A percentile compares a stretch with the other conserved stretches of the same genome.
Conservation (phyloP, 495 filamentous ascomycete species). For the Aspergillus mulundensis region DNA sequence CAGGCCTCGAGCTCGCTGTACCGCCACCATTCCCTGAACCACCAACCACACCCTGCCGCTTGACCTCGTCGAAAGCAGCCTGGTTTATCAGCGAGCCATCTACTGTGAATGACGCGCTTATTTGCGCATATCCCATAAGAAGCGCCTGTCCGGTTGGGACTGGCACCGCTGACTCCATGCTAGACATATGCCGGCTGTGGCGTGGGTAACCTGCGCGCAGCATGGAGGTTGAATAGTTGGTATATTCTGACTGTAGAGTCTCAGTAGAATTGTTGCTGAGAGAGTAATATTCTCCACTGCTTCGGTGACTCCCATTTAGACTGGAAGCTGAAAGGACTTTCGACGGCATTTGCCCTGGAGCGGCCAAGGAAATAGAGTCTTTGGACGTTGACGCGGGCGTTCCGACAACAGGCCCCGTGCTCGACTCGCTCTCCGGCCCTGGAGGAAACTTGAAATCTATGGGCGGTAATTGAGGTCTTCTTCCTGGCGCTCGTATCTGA, state of each 20-base stretch:
- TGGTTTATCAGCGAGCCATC: constrained; percentile 90
- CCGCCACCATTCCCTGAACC: constrained; percentile 76
- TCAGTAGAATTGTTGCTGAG: constrained; percentile 91
- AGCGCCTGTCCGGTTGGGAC: constrained; percentile 63
- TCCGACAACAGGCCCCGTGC: constrained; percentile 25
- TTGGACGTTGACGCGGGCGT: constrained; percentile 16
- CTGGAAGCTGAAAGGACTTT: constrained; percentile 72
- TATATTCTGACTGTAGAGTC: constrained; percentile 88
- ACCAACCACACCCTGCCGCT: constrained; percentile 86
- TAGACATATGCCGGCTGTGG: constrained; percentile 62
- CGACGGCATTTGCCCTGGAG: constrained; percentile 52
- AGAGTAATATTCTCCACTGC: constrained; percentile 92
- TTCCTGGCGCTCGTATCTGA: constrained; percentile 29
- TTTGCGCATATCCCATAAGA: constrained; percentile 97
- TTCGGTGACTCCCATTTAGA: constrained; percentile 62
- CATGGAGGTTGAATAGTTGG: constrained; percentile 56
- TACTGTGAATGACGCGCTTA: constrained; percentile 86
- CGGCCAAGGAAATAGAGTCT: constrained; percentile 20
- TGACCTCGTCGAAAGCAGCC: constrained; percentile 89
- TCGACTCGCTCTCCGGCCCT: constrained; percentile 30
- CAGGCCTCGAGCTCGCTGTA: constrained; percentile 35
- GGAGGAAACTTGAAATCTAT: constrained; percentile 70
- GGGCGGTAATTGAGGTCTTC: constrained; percentile 39
- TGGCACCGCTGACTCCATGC: constrained; percentile 42
- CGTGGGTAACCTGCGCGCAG: constrained; percentile 41